These are phyloP conservation scores for Agrostemma githago DNA, from an alignment of 148 eudicot genomes.

Conservation along the genomic window DNA sequence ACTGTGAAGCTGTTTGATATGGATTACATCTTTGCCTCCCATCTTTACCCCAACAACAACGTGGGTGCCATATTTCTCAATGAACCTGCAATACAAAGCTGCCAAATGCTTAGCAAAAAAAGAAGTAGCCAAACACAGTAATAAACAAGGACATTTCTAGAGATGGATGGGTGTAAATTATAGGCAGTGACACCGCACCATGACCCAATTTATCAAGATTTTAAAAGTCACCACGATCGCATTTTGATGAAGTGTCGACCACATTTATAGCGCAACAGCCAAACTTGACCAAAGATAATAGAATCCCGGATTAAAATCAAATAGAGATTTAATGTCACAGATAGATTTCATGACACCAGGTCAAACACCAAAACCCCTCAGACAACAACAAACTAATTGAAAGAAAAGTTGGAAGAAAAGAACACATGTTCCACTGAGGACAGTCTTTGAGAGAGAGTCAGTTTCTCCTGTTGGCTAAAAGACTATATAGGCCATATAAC, in stretches of 20 bases:
- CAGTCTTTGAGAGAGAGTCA: background rate
- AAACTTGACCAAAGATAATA: background rate
- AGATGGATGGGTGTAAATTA: background rate
- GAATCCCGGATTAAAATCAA: background rate
- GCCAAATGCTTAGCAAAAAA: background rate
- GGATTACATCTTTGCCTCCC: slow-evolving; percentile 95
- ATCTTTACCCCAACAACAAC: slow-evolving; percentile 86
- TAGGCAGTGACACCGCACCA: background rate
- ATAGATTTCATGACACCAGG: background rate
- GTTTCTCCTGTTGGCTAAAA: no score
- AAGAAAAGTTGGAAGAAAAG: background rate
- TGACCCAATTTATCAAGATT: no score
- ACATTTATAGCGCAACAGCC: background rate
- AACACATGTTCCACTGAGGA: background rate
- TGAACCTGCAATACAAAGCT: slow-evolving; percentile 57
- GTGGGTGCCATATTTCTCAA: slow-evolving; percentile 90
- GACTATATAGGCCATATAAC: background rate
- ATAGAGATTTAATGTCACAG: background rate
- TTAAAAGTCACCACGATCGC: no score
- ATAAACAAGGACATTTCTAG: background rate
- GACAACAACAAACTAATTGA: background rate
- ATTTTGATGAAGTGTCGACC: no score
- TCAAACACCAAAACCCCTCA: background rate
- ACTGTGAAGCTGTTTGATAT: slow-evolving; percentile 68
- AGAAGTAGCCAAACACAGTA: background rate